Base-by-base conservation (phyloP, 805 yeast species). In the Cephaloascus albidus region DNA sequence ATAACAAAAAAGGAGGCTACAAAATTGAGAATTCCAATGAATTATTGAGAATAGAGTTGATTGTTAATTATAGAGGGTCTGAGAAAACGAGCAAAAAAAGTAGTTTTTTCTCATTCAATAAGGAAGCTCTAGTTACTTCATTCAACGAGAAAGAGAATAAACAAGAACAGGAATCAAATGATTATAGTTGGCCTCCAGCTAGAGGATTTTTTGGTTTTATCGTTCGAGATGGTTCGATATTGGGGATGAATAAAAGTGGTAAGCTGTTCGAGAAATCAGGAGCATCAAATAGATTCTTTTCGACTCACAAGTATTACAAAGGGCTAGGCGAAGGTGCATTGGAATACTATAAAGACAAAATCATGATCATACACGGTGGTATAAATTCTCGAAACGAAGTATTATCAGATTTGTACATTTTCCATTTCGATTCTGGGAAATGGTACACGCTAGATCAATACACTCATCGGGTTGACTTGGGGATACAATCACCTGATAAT, bases 1-100 rank as follows among this genome's bases (percentile, higher is more conserved):
- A 23, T 8, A 6, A 23, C 6, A 23, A 23, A 23, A 31, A n/a
- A 36, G 54, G 58, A 34, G 48, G 54, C 1, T 52, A 46, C 18
- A 55, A 55, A 32, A 42, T 45, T 16, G 43, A 45, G 4, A 37
- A 38, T 5, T 52, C 65, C 43, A 51, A 57, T 30, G 73, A 66
- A 47, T 42, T 66, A 35, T 67, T 73, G 73, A 61, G 54, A 39
- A 51, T 67, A 5, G 69, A 66, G 36, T 43, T 67, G 3, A 54
- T 62, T 2, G 55, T 70, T 32, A 43, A 53, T 33, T 50, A 63
- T 49, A n/a, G n/a, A n/a, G n/a, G n/a, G n/a, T n/a, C n/a, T n/a
- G n/a, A n/a, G n/a, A n/a, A n/a, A n/a, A 45, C 57, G 27, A 67
- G 61, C 35, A 60, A 57, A 33, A 53, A 60, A 12, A 23, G 10